A percentile compares a stretch with the other conserved stretches of the same genome.
These are phyloP conservation scores for Ceriops zippeliana DNA, from an alignment of 345 rosid genomes.

Conservation along the genomic window DNA sequence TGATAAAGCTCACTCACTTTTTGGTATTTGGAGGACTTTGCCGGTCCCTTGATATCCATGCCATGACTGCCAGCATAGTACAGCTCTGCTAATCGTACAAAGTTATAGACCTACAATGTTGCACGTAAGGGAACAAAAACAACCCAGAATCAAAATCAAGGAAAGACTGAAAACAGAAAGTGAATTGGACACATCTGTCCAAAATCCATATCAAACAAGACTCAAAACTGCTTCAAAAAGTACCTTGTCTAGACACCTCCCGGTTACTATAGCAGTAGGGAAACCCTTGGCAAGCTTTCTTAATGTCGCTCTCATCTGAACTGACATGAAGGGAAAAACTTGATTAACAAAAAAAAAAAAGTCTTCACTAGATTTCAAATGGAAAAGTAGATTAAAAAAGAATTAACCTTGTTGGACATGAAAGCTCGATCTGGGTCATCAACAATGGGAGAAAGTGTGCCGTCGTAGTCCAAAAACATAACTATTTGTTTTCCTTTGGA, in stretches of 20 bases:
- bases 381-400: background rate
- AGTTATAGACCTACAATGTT: constrained; percentile 53
- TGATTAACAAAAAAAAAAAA: background rate
- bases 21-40: constrained; percentile 46
- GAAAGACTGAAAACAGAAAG: background rate
- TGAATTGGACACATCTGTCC: background rate
- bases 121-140: background rate
- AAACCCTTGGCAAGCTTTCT: constrained; percentile 50
- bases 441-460: constrained; percentile 92
- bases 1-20: constrained; percentile 33
- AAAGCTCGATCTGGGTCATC: constrained; percentile 86
- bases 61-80: constrained; percentile 96
- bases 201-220: background rate
- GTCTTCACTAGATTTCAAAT: background rate
- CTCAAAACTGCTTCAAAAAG: constrained; percentile 9
- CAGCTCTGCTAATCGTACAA: constrained; percentile 67
- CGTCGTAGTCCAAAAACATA: constrained; percentile 88
- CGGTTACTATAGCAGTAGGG: constrained; percentile 78
- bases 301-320: constrained; percentile 76
- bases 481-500: constrained; percentile 78
- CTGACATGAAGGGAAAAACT: background rate
- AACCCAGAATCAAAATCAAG: background rate
- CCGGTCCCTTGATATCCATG: constrained; percentile 89
- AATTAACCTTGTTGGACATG: constrained; percentile 76
- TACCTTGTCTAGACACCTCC: constrained; percentile 89